Percentiles rank a stretch among this genome's conserved stretches.
Evolutionary conservation across 345 rosid genomes (phyloP).

Genomic region (Citropsis articulata): DNA sequence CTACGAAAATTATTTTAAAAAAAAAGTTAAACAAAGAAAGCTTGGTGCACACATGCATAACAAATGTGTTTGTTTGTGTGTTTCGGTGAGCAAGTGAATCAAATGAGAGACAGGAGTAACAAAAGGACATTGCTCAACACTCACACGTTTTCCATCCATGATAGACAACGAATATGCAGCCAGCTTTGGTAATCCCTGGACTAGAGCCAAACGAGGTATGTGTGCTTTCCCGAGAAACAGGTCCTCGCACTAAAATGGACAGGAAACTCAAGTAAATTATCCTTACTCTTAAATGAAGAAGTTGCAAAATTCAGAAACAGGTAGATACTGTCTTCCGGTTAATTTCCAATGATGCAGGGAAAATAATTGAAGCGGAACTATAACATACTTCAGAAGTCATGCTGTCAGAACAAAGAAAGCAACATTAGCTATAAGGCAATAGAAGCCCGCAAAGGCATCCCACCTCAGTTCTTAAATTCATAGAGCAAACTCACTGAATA

Average conservation of each 20-base stretch:
- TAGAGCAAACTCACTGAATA: not conserved
- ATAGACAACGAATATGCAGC: conserved; percentile 55
- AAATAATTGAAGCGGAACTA: not conserved
- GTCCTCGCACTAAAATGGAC: conserved; percentile 43
- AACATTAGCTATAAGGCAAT: not conserved
- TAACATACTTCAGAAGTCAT: not conserved
- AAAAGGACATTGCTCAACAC: conserved; percentile 12
- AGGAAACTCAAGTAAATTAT: conserved; percentile 4
- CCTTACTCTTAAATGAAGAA: not conserved
- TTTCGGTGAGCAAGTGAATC: not conserved
- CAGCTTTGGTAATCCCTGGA: conserved; percentile 48
- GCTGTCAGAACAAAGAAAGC: not conserved
- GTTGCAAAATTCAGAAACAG: not conserved
- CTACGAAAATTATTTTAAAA: conserved; percentile 25
- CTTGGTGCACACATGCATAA: not conserved
- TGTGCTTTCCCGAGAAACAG: conserved; percentile 60
- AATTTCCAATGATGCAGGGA: not conserved
- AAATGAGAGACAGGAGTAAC: not conserved
- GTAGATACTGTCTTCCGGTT: not conserved
- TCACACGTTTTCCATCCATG: conserved; percentile 52
- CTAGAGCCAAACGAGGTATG: conserved; percentile 48
- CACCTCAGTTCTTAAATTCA: not conserved
- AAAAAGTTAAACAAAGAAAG: not conserved
- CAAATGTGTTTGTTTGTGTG: not conserved
- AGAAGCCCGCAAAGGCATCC: not conserved